Percentiles rank a stretch among this genome's conserved stretches.
These are phyloP conservation scores for Remersonia thermophila DNA, from an alignment of 2,329 filamentous ascomycete species.

Conservation along the genomic window DNA sequence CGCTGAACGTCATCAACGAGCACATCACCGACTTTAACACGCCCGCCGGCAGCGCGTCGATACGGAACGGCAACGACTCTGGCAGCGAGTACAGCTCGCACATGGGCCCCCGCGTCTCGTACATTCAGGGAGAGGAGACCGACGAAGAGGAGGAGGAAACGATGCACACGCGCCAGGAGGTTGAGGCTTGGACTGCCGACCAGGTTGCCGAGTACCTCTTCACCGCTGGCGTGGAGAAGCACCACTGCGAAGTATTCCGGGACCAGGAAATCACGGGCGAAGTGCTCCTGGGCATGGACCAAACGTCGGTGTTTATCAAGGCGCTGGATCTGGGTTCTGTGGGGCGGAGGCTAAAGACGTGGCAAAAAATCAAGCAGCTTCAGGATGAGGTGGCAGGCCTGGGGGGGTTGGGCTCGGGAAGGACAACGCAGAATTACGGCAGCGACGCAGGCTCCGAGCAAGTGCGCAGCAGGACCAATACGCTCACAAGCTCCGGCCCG, in stretches of 20 bases:
- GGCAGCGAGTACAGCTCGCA: conserved; percentile 83
- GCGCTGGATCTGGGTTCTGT: conserved; percentile 90
- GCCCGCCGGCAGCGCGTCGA: conserved; percentile 40
- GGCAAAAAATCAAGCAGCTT: conserved; percentile 88
- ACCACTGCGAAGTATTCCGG: conserved; percentile 85
- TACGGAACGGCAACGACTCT: conserved; percentile 57
- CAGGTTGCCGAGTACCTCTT: conserved; percentile 86
- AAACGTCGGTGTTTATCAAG: conserved; percentile 88
- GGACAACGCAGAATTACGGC: conserved; percentile 44
- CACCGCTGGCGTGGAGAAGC: conserved; percentile 69
- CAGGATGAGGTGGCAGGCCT: conserved; percentile 69
- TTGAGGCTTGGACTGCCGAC: conserved; percentile 65
- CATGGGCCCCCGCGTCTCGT: conserved; percentile 65
- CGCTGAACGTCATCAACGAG: conserved; percentile 18
- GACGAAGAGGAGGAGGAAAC: conserved; percentile 82
- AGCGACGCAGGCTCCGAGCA: conserved; percentile 48
- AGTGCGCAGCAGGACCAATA: conserved; percentile 44
- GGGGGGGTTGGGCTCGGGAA: conserved; percentile 27
- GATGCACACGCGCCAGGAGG: conserved; percentile 56
- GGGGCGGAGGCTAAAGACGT: conserved; percentile 78
- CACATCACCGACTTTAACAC: conserved; percentile 21
- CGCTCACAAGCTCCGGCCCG: conserved; percentile 36
- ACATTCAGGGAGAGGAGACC: conserved; percentile 88
- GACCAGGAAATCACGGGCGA: conserved; percentile 95
- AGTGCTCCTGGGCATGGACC: conserved; percentile 86